A percentile compares a stretch with the other conserved stretches of the same genome.
Evolutionary conservation across 139 green algal genomes (phyloP).

Genomic region (Chlorella sp.): DNA sequence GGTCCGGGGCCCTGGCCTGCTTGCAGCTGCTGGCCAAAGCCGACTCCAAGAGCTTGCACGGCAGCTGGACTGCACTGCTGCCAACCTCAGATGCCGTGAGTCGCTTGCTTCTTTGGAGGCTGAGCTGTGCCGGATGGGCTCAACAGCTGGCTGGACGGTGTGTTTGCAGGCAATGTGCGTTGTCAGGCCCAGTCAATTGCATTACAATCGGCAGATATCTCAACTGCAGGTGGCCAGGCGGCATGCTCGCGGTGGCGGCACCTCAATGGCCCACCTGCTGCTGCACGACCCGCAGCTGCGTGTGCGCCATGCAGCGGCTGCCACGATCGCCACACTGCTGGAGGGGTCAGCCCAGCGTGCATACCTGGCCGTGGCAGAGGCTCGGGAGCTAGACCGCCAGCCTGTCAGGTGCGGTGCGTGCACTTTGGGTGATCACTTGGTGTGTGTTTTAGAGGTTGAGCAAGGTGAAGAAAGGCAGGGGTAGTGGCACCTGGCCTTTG

Average conservation of each 20-base stretch:
- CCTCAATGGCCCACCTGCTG: slow-evolving; percentile 65
- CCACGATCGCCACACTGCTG: slow-evolving; percentile 59
- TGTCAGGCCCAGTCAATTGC: too few species aligned
- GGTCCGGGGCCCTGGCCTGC: slow-evolving; percentile 52
- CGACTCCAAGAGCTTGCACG: slow-evolving; percentile 68
- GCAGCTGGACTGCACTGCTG: slow-evolving; percentile 67
- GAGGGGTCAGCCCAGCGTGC: slow-evolving; percentile 67
- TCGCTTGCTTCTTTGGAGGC: background rate
- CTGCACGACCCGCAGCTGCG: slow-evolving; percentile 64
- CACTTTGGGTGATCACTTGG: too few species aligned
- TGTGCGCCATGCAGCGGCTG: slow-evolving; percentile 64
- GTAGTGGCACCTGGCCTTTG: background rate
- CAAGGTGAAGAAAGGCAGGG: too few species aligned
- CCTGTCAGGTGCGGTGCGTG: slow-evolving; percentile 20
- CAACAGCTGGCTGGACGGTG: too few species aligned
- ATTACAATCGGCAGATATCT: too few species aligned
- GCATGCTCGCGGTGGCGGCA: background rate
- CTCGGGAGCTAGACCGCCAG: background rate
- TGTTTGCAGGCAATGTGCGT: too few species aligned
- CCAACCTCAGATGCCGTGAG: slow-evolving; percentile 34
- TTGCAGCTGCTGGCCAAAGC: slow-evolving; percentile 68
- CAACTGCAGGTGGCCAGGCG: slow-evolving; percentile 26
- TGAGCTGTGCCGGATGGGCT: too few species aligned
- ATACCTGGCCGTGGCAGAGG: slow-evolving; percentile 74
- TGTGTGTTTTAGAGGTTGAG: too few species aligned